These are phyloP conservation scores for Sarocladium strictum DNA, from an alignment of 2,329 filamentous ascomycete genomes.

Conservation along the genomic window DNA sequence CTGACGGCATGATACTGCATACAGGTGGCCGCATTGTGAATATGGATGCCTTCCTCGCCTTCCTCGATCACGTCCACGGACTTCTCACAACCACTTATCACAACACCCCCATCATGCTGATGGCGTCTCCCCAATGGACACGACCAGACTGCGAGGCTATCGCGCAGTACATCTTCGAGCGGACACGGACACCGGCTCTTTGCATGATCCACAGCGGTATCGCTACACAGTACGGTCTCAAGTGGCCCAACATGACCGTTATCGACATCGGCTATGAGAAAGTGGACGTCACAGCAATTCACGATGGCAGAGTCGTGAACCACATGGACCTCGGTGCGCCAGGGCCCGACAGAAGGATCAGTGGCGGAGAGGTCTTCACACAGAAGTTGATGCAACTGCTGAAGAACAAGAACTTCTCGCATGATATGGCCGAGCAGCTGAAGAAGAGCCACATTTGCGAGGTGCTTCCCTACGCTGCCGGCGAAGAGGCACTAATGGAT, in stretches of 20 bases:
- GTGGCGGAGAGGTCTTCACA: conserved; percentile 86
- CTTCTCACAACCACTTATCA: conserved; percentile 87
- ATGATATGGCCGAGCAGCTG: conserved; percentile 64
- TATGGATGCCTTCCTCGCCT: conserved; percentile 89
- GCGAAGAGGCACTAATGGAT: conserved; percentile 39
- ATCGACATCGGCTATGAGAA: conserved; percentile 90
- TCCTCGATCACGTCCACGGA: conserved; percentile 87
- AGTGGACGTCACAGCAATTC: conserved; percentile 85
- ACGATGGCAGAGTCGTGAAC: conserved; percentile 70
- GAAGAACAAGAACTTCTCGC: conserved; percentile 49
- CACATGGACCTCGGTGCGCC: conserved; percentile 56
- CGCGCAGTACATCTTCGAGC: conserved; percentile 93
- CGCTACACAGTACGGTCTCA: conserved; percentile 79
- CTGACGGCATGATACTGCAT: background rate
- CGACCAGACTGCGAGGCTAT: conserved; percentile 80
- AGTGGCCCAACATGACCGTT: conserved; percentile 70
- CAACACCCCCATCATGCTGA: conserved; percentile 89
- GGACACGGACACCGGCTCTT: conserved; percentile 89
- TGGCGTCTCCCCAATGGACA: conserved; percentile 87
- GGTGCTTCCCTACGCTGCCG: conserved; percentile 52
- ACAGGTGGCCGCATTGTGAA: conserved; percentile 75
- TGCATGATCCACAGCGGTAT: conserved; percentile 85
- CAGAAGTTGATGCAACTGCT: conserved; percentile 64
- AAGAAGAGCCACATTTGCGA: conserved; percentile 63
- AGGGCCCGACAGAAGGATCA: conserved; percentile 45